Percentiles rank a stretch among this genome's conserved stretches.
These are phyloP conservation scores for Cyamopsis tetragonoloba DNA, from an alignment of 306 rosid species.

Conservation along the genomic window DNA sequence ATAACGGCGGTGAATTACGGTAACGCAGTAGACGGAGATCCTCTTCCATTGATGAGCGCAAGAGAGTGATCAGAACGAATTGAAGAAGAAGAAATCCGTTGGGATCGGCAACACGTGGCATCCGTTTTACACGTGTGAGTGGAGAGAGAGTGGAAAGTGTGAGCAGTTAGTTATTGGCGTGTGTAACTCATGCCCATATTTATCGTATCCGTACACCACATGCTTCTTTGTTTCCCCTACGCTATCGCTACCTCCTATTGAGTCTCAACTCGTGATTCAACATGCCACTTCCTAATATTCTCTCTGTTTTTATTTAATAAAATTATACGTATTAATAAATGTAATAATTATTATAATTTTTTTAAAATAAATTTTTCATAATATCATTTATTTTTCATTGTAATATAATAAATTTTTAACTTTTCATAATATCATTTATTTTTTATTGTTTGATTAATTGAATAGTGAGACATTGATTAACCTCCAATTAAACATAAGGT, in stretches of 20 bases:
- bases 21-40: conserved; percentile 26
- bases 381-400: too few relatives aligned
- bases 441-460: too few relatives aligned
- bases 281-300: too few relatives aligned
- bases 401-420: too few relatives aligned
- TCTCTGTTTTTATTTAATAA: too few relatives aligned
- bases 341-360: too few relatives aligned
- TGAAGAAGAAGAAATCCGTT: conserved; percentile 37
- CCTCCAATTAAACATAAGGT: too few relatives aligned
- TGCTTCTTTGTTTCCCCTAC: neutral
- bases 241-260: neutral
- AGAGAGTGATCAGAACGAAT: conserved; percentile 24
- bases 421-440: too few relatives aligned
- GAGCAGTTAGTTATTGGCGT: conserved; percentile 22
- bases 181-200: conserved; percentile 21
- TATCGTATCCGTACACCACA: neutral
- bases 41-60: conserved; percentile 35
- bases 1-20: conserved; percentile 20
- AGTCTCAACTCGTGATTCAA: neutral
- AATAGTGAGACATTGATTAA: too few relatives aligned
- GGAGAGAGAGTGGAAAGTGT: neutral
- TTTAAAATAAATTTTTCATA: too few relatives aligned
- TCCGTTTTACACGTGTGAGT: conserved; percentile 83
- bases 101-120: conserved; percentile 60
- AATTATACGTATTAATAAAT: too few relatives aligned